Conservation (phyloP, 306 rosid genomes). For the Dryas alaskensis region DNA sequence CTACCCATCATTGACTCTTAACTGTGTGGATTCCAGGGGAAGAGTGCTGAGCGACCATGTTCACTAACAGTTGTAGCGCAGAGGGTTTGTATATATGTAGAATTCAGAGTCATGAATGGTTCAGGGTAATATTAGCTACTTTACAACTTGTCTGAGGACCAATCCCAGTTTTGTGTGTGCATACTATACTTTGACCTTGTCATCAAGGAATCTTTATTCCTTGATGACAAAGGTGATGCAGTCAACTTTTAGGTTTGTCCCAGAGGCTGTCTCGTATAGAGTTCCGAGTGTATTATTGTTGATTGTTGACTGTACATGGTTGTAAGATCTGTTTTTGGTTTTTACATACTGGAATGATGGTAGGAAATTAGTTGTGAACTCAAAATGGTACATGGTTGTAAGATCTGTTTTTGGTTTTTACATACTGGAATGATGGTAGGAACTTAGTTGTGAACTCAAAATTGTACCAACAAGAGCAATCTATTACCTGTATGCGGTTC, state of each 20-base stretch:
- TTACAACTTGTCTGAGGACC: slow-evolving; percentile 3
- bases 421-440: background rate
- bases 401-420: background rate
- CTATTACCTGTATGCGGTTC: background rate
- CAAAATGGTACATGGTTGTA: background rate
- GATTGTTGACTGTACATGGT: background rate
- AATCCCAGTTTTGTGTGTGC: slow-evolving; percentile 32
- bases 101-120: background rate
- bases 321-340: slow-evolving; percentile 5
- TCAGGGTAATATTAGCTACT: background rate
- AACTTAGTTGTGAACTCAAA: background rate
- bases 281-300: slow-evolving; percentile 7
- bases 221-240: slow-evolving; percentile 20
- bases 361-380: background rate
- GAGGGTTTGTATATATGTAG: slow-evolving; percentile 22
- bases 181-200: slow-evolving; percentile 19
- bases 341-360: background rate
- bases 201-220: background rate
- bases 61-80: background rate
- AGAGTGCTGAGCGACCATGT: slow-evolving; percentile 1
- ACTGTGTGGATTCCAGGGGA: background rate
- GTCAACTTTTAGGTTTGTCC: slow-evolving; percentile 34
- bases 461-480: background rate
- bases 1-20: background rate
- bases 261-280: slow-evolving; percentile 55